A percentile compares a stretch with the other conserved stretches of the same genome.
Evolutionary conservation across 768 basidiomycete species (phyloP).

Genomic region (Termitomyces sp.): DNA sequence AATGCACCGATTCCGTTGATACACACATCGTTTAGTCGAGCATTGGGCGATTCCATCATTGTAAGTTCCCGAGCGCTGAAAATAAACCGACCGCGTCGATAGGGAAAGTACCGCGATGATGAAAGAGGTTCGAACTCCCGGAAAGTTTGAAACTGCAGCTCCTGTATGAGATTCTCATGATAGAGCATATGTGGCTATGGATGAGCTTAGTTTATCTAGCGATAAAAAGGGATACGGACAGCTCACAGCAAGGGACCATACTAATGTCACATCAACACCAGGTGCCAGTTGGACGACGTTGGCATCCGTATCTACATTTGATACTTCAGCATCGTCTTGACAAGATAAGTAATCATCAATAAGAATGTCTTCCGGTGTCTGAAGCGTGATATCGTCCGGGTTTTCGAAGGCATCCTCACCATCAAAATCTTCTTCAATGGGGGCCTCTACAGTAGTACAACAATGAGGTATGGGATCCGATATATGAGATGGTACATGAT

Average conservation of each 20-base stretch:
- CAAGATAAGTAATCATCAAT: too few species aligned
- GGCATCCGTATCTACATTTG: neutral
- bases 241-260: neutral
- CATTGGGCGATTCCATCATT: neutral
- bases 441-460: too few species aligned
- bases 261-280: neutral
- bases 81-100: neutral
- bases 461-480: too few species aligned
- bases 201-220: neutral
- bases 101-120: neutral
- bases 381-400: too few species aligned
- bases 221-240: neutral
- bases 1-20: constrained; percentile 21
- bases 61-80: neutral
- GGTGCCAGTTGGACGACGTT: too few species aligned
- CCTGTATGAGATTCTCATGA: constrained; percentile 4
- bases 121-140: neutral
- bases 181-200: neutral
- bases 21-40: constrained; percentile 21
- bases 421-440: too few species aligned
- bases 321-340: too few species aligned
- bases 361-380: too few species aligned
- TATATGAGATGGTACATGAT: too few species aligned
- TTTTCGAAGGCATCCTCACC: too few species aligned
- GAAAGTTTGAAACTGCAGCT: neutral